Conservation (phyloP, 129 eudicot genomes). For the Pittosporum tobira region DNA sequence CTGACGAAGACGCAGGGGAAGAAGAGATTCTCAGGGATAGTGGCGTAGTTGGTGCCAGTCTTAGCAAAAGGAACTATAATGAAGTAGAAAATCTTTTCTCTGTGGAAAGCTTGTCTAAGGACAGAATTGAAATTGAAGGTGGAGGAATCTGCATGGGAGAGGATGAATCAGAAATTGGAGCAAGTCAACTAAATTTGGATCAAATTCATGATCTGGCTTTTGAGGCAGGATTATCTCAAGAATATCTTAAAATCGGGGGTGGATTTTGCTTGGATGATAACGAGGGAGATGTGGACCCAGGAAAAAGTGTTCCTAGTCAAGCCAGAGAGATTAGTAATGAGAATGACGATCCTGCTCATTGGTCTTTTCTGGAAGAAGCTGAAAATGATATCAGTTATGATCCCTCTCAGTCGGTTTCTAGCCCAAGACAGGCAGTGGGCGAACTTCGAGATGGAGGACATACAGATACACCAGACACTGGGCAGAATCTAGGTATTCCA, state of each 20-base stretch:
- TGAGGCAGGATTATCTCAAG: slow-evolving; percentile 25
- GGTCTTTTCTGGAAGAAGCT: slow-evolving; percentile 9
- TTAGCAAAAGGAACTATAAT: slow-evolving; percentile 2
- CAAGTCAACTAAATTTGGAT: slow-evolving; percentile 1
- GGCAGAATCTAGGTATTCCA: slow-evolving; percentile 1
- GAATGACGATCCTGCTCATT: slow-evolving; percentile 3
- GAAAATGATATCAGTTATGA: not conserved
- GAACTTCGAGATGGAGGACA: slow-evolving; percentile 15
- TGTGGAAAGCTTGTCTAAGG: slow-evolving; percentile 1
- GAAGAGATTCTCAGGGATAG: slow-evolving; percentile 13
- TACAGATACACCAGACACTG: slow-evolving; percentile 14
- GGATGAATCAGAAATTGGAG: slow-evolving; percentile 13
- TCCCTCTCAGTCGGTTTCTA: not conserved
- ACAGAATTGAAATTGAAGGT: slow-evolving; percentile 16
- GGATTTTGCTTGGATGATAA: slow-evolving; percentile 80
- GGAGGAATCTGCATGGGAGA: slow-evolving; percentile 20
- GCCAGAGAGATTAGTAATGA: not conserved
- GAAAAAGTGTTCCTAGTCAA: slow-evolving; percentile 15
- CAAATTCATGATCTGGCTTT: slow-evolving; percentile 14
- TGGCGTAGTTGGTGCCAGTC: slow-evolving; percentile 12
- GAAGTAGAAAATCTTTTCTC: not conserved
- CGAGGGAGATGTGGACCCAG: slow-evolving; percentile 29
- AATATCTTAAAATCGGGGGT: slow-evolving; percentile 66
- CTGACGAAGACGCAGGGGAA: slow-evolving; percentile 9
- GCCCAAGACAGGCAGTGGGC: slow-evolving; percentile 1